Percentiles rank a stretch among this genome's conserved stretches.
phyloP scores from a whole-genome alignment of 345 rosid genomes.

The Psidium friedrichsthalianum region DNA sequence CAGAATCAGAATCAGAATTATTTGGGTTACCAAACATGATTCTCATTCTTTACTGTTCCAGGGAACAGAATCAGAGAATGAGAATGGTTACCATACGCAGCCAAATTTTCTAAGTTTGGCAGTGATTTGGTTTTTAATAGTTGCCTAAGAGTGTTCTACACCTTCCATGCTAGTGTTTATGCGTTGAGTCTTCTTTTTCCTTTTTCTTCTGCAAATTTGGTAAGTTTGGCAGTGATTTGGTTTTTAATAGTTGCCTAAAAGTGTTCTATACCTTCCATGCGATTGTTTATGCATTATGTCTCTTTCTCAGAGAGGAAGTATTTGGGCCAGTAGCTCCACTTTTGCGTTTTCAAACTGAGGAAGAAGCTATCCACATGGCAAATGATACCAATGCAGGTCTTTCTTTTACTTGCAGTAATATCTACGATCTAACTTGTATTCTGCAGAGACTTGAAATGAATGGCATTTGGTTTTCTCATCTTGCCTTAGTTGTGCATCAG shows the following conservation, averaged over 20 bases:
- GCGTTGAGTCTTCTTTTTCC: not conserved
- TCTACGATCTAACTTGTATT: not conserved
- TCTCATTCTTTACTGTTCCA: too few species aligned
- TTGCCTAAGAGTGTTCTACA: not conserved
- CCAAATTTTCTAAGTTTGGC: not conserved
- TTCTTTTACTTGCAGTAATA: not conserved
- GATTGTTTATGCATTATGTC: not conserved
- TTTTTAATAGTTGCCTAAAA: not conserved
- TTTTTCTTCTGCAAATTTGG: not conserved
- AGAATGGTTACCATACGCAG: too few species aligned
- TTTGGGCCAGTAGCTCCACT: conserved; percentile 98
- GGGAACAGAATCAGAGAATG: too few species aligned
- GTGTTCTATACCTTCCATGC: not conserved
- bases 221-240: not conserved
- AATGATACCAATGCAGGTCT: conserved; percentile 84
- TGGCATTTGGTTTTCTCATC: not conserved
- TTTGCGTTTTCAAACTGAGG: conserved; percentile 73
- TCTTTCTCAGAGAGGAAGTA: conserved; percentile 64
- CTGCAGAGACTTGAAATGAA: not conserved
- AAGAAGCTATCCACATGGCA: conserved; percentile 72
- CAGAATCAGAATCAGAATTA: too few species aligned
- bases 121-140: not conserved
- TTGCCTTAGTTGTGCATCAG: not conserved
- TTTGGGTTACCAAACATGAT: too few species aligned
- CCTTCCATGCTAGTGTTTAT: not conserved